Evolutionary conservation across 805 yeast species (phyloP).

Genomic region (Kuraishia ogatae): DNA sequence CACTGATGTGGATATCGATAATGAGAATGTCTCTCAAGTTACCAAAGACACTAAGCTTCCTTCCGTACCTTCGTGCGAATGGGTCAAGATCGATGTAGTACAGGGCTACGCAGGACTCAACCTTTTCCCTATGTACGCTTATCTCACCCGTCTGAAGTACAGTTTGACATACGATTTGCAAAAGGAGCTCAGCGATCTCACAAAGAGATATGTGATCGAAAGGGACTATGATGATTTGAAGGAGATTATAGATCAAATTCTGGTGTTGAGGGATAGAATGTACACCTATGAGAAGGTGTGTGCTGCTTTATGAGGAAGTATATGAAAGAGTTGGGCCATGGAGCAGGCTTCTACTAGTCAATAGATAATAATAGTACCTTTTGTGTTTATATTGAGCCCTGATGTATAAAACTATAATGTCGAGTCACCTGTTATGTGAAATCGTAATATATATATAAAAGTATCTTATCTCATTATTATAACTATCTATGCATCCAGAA

Average conservation of each 20-base stretch:
- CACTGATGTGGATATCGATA: slow-evolving; percentile 20
- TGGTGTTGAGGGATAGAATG: slow-evolving; percentile 1
- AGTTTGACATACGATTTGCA: neutral
- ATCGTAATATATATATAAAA: too few relatives aligned
- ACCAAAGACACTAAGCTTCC: slow-evolving; percentile 12
- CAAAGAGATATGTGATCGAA: neutral
- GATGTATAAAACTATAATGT: neutral
- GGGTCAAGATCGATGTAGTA: slow-evolving; percentile 33
- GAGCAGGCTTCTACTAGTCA: neutral
- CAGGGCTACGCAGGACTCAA: slow-evolving; percentile 27
- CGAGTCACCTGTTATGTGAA: too few relatives aligned
- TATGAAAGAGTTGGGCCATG: too few relatives aligned
- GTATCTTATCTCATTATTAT: too few relatives aligned
- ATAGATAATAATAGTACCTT: too few relatives aligned
- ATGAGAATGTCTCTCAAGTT: slow-evolving; percentile 3
- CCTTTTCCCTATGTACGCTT: neutral
- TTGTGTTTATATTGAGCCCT: neutral
- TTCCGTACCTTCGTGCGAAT: slow-evolving; percentile 21
- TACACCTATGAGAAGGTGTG: slow-evolving; percentile 2
- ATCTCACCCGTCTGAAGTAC: neutral
- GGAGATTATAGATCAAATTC: neutral
- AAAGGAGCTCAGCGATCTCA: neutral
- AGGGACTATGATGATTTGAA: slow-evolving; percentile 5
- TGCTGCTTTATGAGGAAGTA: neutral
- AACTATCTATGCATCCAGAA: neutral